Evolutionary conservation across 1,139 yeast genomes (phyloP).

Genomic region (Zygotorulaspora mrakii): DNA sequence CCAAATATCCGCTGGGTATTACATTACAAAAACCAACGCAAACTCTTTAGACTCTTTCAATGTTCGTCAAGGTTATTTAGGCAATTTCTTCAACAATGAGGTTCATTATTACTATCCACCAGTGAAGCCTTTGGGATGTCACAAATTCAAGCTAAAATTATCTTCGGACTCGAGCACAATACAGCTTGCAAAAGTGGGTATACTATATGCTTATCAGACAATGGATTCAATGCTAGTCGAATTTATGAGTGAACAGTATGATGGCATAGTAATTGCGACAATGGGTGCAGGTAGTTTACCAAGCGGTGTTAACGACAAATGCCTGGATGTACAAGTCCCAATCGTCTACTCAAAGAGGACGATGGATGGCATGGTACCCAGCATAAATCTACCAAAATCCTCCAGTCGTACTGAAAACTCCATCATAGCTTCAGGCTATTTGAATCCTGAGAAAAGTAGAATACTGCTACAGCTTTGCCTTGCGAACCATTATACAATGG

Average conservation of each 20-base stretch:
- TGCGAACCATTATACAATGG: conserved; percentile 41
- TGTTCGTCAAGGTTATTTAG: conserved; percentile 66
- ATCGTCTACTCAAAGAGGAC: conserved; percentile 62
- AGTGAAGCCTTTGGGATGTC: conserved; percentile 52
- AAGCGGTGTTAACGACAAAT: conserved; percentile 45
- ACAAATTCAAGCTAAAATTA: conserved; percentile 41
- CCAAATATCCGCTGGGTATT: conserved; percentile 64
- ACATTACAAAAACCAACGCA: conserved; percentile 66
- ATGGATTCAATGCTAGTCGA: conserved; percentile 48
- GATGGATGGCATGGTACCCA: conserved; percentile 59
- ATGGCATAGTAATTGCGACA: conserved; percentile 61
- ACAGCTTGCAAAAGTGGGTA: conserved; percentile 42
- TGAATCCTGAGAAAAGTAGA: conserved; percentile 66
- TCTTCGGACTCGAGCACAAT: conserved; percentile 22
- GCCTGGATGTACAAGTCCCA: conserved; percentile 43
- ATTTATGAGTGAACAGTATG: conserved; percentile 43
- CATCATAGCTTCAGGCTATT: conserved; percentile 58
- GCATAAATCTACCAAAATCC: conserved; percentile 44
- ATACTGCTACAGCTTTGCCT: conserved; percentile 58
- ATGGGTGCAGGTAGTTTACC: conserved; percentile 71
- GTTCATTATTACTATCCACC: conserved; percentile 64
- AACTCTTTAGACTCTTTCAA: conserved; percentile 67
- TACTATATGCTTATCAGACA: conserved; percentile 60
- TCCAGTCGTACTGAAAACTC: conserved; percentile 22
- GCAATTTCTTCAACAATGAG: conserved; percentile 64